A percentile compares a stretch with the other conserved stretches of the same genome.
Conservation (phyloP, 1,139 yeast genomes). For the Wickerhamomyces sp. region DNA sequence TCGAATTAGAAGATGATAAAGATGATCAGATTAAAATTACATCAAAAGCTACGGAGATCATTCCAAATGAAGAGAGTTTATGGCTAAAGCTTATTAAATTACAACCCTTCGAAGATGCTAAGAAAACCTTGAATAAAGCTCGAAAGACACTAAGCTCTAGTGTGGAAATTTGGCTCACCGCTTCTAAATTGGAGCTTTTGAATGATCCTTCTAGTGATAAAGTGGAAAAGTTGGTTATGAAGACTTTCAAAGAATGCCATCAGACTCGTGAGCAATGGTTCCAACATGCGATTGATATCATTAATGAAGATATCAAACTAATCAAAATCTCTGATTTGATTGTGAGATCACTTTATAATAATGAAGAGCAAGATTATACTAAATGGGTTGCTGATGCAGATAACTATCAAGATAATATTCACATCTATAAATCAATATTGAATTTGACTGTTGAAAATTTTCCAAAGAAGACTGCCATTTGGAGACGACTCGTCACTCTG, state of each 20-base stretch:
- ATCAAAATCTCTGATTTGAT: slow-evolving; percentile 22
- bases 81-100: slow-evolving; percentile 53
- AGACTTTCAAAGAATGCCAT: slow-evolving; percentile 46
- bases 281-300: slow-evolving; percentile 35
- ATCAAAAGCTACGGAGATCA: slow-evolving; percentile 61
- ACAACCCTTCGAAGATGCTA: slow-evolving; percentile 44
- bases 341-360: slow-evolving; percentile 44
- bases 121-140: slow-evolving; percentile 60
- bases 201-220: slow-evolving; percentile 37
- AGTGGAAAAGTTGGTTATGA: slow-evolving; percentile 41
- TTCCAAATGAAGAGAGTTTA: slow-evolving; percentile 59
- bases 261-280: slow-evolving; percentile 41
- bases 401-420: slow-evolving; percentile 28
- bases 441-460: slow-evolving; percentile 40
- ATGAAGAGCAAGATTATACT: slow-evolving; percentile 29
- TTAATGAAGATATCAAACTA: slow-evolving; percentile 23
- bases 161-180: slow-evolving; percentile 66
- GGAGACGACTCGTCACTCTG: slow-evolving; percentile 51
- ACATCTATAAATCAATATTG: slow-evolving; percentile 37
- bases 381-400: slow-evolving; percentile 50
- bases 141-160: slow-evolving; percentile 48
- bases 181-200: slow-evolving; percentile 57
- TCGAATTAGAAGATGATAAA: slow-evolving; percentile 44
- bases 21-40: slow-evolving; percentile 52
- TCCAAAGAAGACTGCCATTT: slow-evolving; percentile 47